These are phyloP conservation scores for Exutisphaerella laricina DNA, from an alignment of 2,329 filamentous ascomycete species.

Conservation along the genomic window DNA sequence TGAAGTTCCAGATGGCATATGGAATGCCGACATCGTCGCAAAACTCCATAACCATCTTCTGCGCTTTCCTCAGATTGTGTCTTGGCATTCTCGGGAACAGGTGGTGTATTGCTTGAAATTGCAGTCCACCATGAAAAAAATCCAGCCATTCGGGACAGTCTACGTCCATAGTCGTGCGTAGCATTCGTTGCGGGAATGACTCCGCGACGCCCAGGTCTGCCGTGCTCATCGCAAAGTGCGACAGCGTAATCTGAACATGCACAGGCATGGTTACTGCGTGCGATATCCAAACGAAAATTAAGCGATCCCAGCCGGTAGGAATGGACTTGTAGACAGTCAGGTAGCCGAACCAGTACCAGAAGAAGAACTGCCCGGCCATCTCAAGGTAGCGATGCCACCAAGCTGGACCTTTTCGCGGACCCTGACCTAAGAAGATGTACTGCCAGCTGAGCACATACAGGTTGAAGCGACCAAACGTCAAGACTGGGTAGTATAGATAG, in stretches of 20 bases:
- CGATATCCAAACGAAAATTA: conserved; percentile 58
- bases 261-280: conserved; percentile 63
- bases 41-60: conserved; percentile 57
- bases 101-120: conserved; percentile 69
- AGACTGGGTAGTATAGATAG: conserved; percentile 62
- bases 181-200: conserved; percentile 63
- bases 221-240: conserved; percentile 67
- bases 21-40: conserved; percentile 59
- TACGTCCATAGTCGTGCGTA: conserved; percentile 69
- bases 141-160: conserved; percentile 68
- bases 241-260: conserved; percentile 66
- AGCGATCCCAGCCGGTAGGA: conserved; percentile 52
- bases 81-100: conserved; percentile 63
- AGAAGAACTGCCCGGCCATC: conserved; percentile 56
- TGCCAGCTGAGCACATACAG: conserved; percentile 63
- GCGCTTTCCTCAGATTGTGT: conserved; percentile 59
- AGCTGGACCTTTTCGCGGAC: conserved; percentile 54
- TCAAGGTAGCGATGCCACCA: conserved; percentile 65
- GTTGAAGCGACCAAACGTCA: conserved; percentile 66
- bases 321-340: conserved; percentile 56
- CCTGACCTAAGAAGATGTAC: conserved; percentile 54
- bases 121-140: conserved; percentile 65
- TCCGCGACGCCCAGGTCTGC: conserved; percentile 59
- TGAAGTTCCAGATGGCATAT: conserved; percentile 57
- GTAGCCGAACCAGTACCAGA: conserved; percentile 65